Conservation (phyloP, 352 stramenopile species). For the Pythium scleroteichum region DNA sequence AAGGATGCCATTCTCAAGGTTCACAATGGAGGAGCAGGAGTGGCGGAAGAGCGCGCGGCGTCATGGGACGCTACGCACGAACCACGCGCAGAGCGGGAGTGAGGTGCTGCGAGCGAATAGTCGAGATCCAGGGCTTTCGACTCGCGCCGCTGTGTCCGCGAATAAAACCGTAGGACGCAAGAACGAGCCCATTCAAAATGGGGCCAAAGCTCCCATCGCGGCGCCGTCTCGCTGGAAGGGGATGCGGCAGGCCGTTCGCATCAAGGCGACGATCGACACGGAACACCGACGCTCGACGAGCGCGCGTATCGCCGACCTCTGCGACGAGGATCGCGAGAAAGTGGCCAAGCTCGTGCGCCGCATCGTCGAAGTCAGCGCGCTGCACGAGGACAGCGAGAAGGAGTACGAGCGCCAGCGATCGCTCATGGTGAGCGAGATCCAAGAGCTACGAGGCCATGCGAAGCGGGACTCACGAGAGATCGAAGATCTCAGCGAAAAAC, state of each 20-base stretch:
- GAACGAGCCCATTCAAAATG: slow-evolving; percentile 14
- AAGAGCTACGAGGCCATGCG: slow-evolving; percentile 45
- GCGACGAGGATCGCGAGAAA: slow-evolving; percentile 76
- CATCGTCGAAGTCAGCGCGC: slow-evolving; percentile 64
- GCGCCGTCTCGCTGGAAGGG: slow-evolving; percentile 64
- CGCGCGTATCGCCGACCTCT: slow-evolving; percentile 69
- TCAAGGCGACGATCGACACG: slow-evolving; percentile 54
- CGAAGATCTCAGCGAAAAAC: slow-evolving; percentile 48
- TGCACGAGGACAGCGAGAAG: slow-evolving; percentile 59
- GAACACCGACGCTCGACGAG: slow-evolving; percentile 13
- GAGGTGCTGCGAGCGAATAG: neutral
- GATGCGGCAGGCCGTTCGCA: slow-evolving; percentile 60
- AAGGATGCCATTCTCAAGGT: slow-evolving; percentile 2
- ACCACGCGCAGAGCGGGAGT: neutral
- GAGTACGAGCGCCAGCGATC: slow-evolving; percentile 45
- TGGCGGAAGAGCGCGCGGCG: slow-evolving; percentile 22
- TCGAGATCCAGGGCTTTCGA: slow-evolving; percentile 1
- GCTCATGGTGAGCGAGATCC: slow-evolving; percentile 49
- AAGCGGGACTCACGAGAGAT: slow-evolving; percentile 50
- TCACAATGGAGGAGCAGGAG: slow-evolving; percentile 30
- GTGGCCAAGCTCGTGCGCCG: slow-evolving; percentile 75
- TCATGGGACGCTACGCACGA: slow-evolving; percentile 11
- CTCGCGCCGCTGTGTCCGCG: slow-evolving; percentile 5
- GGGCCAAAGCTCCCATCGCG: neutral
- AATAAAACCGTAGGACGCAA: slow-evolving; percentile 16